Conservation (phyloP, 805 yeast genomes). For the Lipomyces starkeyi region DNA sequence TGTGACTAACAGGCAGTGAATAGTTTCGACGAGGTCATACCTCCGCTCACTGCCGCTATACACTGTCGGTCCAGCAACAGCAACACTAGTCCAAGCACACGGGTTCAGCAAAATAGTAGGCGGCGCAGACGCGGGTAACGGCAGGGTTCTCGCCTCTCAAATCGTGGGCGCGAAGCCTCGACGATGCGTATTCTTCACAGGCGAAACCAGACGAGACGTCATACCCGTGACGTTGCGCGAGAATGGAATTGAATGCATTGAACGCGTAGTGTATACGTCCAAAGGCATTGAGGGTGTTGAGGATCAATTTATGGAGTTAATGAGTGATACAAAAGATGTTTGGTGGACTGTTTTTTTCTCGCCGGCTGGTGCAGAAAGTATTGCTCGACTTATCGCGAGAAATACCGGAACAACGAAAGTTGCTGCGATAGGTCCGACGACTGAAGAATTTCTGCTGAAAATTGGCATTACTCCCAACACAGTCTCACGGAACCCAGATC, state of each 20-base stretch:
- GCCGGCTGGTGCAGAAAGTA: slow-evolving; percentile 78
- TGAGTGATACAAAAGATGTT: slow-evolving; percentile 38
- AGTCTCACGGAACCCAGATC: slow-evolving; percentile 76
- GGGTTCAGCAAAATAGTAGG: slow-evolving; percentile 78
- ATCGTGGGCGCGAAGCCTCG: slow-evolving; percentile 54
- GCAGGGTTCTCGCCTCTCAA: slow-evolving; percentile 64
- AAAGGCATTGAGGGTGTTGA: slow-evolving; percentile 47
- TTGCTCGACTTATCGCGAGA: slow-evolving; percentile 35
- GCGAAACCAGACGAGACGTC: slow-evolving; percentile 80
- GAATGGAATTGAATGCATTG: slow-evolving; percentile 25
- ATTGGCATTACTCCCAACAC: slow-evolving; percentile 64
- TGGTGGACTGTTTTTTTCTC: slow-evolving; percentile 86
- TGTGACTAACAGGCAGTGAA: neutral
- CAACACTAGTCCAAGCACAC: slow-evolving; percentile 56
- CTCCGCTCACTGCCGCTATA: slow-evolving; percentile 55
- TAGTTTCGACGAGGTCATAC: neutral
- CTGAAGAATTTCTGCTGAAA: slow-evolving; percentile 61
- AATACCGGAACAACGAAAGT: slow-evolving; percentile 48
- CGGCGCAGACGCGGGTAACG: slow-evolving; percentile 81
- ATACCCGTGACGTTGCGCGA: slow-evolving; percentile 65
- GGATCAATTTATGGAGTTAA: slow-evolving; percentile 37
- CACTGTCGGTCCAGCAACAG: slow-evolving; percentile 93
- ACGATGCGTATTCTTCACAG: slow-evolving; percentile 71
- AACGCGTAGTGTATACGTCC: slow-evolving; percentile 35
- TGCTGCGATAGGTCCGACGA: slow-evolving; percentile 94